phyloP scores from a whole-genome alignment of 371 early-diverging fungal species.

The Mucor sp. region DNA sequence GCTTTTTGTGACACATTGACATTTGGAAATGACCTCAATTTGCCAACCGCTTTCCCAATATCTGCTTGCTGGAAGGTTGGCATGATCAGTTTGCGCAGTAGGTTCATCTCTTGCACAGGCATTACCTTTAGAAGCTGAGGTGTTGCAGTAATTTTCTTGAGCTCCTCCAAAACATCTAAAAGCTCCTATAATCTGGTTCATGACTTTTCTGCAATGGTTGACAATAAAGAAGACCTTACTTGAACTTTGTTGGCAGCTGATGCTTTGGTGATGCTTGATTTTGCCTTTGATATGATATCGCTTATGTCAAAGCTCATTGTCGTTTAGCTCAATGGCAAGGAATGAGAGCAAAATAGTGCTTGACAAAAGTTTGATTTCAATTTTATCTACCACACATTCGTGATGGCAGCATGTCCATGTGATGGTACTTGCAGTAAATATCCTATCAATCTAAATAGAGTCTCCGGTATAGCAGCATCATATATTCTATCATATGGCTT shows the following conservation, averaged over 20 bases:
- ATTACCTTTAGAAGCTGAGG: slow-evolving; percentile 23
- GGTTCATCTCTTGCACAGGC: not conserved
- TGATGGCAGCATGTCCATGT: too few relatives aligned
- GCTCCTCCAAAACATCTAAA: not conserved
- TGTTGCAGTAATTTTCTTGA: slow-evolving; percentile 12
- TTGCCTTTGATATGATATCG: not conserved
- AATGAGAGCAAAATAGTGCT: not conserved
- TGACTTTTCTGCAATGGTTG: too few relatives aligned
- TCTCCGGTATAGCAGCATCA: too few relatives aligned
- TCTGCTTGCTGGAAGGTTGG: slow-evolving; percentile 36
- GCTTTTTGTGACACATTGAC: slow-evolving; percentile 59
- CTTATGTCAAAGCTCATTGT: not conserved
- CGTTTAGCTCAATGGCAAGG: not conserved
- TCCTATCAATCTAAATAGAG: too few relatives aligned
- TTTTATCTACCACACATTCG: not conserved
- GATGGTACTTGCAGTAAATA: too few relatives aligned
- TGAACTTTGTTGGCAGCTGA: not conserved
- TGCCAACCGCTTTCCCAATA: slow-evolving; percentile 76
- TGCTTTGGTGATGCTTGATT: not conserved
- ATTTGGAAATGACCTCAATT: slow-evolving; percentile 64
- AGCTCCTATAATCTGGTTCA: not conserved
- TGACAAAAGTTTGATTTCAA: not conserved
- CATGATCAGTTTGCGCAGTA: slow-evolving; percentile 40
- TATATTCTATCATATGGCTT: too few relatives aligned
- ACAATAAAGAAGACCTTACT: not conserved